Evolutionary conservation across 768 basidiomycete species (phyloP), one percentile per base, ranked within the genome.

Genomic region (Ramaria rubella): DNA sequence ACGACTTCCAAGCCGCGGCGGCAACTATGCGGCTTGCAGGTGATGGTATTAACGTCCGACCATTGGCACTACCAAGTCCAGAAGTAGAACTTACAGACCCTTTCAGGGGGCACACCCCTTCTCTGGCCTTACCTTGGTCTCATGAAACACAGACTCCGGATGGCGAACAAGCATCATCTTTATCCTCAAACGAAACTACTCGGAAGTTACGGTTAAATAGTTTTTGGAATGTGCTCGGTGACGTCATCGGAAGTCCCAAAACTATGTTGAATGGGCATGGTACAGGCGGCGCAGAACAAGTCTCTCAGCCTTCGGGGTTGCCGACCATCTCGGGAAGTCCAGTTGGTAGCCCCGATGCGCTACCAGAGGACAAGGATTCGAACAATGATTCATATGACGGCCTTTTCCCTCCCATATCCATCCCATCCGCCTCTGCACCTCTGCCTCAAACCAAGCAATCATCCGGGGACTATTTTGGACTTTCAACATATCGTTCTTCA

Each of bases 11-110:
- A 15, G 61, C 63, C 5, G 59, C 59, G 15, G 90, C 88, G 1
- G 90, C 91, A 0, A 84, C 90, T 1, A 82, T 94, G 72, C 86
- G 90, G 34, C 85, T 83, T 79, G 91, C 91, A n/a, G 90, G 85
- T 2, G 81, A 87, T 9, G 77, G 86, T 23, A 83, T 91, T 9
- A 83, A 90, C 62, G 82, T 97, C 54, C 85, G 90, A 0, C 94
- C 94, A 0, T 76, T 97, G 24, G 85, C 90, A 0, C 77, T 94
- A 1, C 93, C 94, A 2, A 90, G 87, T 11, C 94, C 94, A 0
- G 94, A 97, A 65, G 85, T 88, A 62, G 94, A 96, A 65, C 79
- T 95, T 24, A 86, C 86, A 9, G 94, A 96, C 69, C 94, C 94
- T 0, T 85, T 96, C 82, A 82, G 88, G 34, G 82, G 83, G 31